Conservation (phyloP, 176 grass and related monocot species). For the Areca catechu region DNA sequence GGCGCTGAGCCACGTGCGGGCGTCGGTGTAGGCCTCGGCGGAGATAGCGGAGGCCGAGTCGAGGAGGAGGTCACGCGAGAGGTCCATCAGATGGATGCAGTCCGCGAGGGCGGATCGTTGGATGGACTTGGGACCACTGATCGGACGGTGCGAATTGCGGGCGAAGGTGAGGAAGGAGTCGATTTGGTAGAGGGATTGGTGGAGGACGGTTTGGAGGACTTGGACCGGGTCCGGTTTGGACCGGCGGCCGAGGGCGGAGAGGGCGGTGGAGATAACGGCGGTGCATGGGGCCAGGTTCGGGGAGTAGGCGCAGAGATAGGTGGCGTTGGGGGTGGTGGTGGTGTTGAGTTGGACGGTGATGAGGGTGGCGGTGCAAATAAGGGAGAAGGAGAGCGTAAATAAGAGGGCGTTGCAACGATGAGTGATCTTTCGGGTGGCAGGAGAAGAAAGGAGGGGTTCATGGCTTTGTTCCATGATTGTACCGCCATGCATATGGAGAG, state of each 20-base stretch:
- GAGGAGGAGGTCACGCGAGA: constrained; percentile 38
- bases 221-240: background rate
- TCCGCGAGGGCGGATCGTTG: constrained; percentile 30
- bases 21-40: constrained; percentile 24
- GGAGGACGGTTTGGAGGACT: constrained; percentile 28
- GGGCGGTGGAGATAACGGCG: constrained; percentile 24
- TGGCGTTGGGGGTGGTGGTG: background rate
- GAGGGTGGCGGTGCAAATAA: constrained; percentile 20
- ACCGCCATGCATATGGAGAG: no score
- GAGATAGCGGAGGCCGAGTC: constrained; percentile 3
- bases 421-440: background rate
- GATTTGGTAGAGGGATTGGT: constrained; percentile 19
- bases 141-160: no score
- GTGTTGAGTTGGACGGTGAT: background rate
- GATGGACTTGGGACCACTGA: background rate
- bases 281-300: constrained; percentile 36
- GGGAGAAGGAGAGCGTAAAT: constrained; percentile 3
- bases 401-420: constrained; percentile 4
- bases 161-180: constrained; percentile 15
- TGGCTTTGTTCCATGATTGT: constrained; percentile 7
- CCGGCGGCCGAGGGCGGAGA: background rate
- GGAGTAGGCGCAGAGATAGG: constrained; percentile 36
- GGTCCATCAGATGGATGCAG: constrained; percentile 40
- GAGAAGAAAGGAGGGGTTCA: constrained; percentile 31
- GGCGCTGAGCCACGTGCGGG: constrained; percentile 45